Evolutionary conservation across 106 monocot species (phyloP).

Genomic region (Platanthera guangdongensis): DNA sequence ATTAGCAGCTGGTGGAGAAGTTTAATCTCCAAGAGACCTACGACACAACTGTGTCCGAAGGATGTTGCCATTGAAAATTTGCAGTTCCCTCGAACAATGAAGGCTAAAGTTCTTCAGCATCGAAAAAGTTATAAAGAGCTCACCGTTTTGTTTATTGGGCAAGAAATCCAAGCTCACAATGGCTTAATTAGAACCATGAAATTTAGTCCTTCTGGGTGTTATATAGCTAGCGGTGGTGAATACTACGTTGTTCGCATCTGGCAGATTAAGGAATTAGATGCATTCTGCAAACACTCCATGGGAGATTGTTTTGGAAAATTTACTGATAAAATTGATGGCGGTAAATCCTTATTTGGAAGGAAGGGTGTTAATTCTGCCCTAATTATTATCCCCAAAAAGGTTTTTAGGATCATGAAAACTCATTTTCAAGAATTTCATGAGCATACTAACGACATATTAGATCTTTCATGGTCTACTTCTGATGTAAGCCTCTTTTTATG

Average conservation of each 20-base stretch:
- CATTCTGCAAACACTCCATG: slow-evolving; percentile 21
- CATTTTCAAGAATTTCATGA: slow-evolving; percentile 57
- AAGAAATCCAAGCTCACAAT: slow-evolving; percentile 68
- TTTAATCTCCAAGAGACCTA: slow-evolving; percentile 18
- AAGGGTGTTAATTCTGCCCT: slow-evolving; percentile 19
- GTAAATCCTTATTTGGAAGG: slow-evolving; percentile 14
- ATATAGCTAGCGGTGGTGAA: slow-evolving; percentile 74
- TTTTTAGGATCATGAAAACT: slow-evolving; percentile 48
- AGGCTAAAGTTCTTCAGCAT: slow-evolving; percentile 25
- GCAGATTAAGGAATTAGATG: slow-evolving; percentile 52
- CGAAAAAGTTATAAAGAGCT: slow-evolving; percentile 51
- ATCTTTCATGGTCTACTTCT: slow-evolving; percentile 71
- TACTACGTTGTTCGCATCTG: slow-evolving; percentile 69
- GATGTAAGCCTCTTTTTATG: slow-evolving; percentile 37
- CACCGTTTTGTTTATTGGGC: slow-evolving; percentile 42
- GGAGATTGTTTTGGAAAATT: slow-evolving; percentile 10
- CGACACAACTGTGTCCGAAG: slow-evolving; percentile 10
- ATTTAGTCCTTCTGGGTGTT: slow-evolving; percentile 59
- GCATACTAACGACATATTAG: slow-evolving; percentile 58
- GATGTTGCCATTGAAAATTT: slow-evolving; percentile 17
- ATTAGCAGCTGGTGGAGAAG: slow-evolving; percentile 42
- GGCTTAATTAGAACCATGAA: slow-evolving; percentile 63
- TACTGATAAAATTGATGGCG: slow-evolving; percentile 19
- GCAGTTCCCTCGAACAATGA: slow-evolving; percentile 12
- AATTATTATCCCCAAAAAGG: slow-evolving; percentile 48